Conservation (phyloP, 2,329 filamentous ascomycete genomes). For the Xylariomycetidae sp. region DNA sequence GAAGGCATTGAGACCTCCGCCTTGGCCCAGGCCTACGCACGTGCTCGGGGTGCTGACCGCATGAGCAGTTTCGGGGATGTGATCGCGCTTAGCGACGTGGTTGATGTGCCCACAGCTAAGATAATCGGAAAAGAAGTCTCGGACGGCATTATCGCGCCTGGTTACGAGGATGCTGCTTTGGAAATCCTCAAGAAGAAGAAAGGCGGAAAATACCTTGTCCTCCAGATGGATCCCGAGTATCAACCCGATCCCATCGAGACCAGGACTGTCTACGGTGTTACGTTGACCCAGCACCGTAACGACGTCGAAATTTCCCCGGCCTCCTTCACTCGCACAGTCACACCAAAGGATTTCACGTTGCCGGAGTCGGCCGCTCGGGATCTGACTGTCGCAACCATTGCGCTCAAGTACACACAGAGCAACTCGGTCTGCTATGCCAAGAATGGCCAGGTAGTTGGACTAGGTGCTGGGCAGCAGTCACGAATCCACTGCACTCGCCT, state of each 20-base stretch:
- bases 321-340: conserved; percentile 80
- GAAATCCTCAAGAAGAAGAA: conserved; percentile 97
- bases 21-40: conserved; percentile 90
- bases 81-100: conserved; percentile 84
- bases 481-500: conserved; percentile 98
- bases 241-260: conserved; percentile 74
- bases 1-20: conserved; percentile 77
- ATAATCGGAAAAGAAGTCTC: conserved; percentile 98
- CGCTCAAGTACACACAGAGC: conserved; percentile 97
- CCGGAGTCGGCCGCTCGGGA: conserved; percentile 81
- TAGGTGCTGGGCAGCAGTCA: conserved; percentile 94
- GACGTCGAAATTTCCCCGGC: conserved; percentile 79
- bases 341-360: conserved; percentile 73
- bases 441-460: conserved; percentile 87
- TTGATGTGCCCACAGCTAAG: conserved; percentile 89
- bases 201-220: conserved; percentile 90
- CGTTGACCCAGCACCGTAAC: conserved; percentile 85
- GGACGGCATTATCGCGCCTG: conserved; percentile 90
- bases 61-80: conserved; percentile 99
- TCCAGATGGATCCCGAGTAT: conserved; percentile 89
- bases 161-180: conserved; percentile 77
- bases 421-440: conserved; percentile 98
- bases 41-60: conserved; percentile 89
- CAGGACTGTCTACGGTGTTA: conserved; percentile 85
- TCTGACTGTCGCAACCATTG: conserved; percentile 90